These are phyloP conservation scores for Citrullus mucosospermus DNA, from an alignment of 306 rosid genomes.

Conservation along the genomic window DNA sequence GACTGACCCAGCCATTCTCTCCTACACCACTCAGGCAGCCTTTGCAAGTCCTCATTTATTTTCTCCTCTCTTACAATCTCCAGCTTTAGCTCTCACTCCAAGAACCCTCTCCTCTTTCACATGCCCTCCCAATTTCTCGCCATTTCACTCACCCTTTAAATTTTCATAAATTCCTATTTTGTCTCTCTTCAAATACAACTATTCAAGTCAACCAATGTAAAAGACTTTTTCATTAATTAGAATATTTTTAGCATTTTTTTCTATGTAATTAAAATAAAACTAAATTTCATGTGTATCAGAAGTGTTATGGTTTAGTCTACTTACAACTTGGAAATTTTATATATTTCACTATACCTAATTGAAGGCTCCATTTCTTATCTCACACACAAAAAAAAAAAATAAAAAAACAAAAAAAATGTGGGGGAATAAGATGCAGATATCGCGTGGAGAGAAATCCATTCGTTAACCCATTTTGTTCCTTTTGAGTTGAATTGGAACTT, in stretches of 20 bases:
- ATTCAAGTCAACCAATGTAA: no score
- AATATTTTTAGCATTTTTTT: no score
- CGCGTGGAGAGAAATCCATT: background rate
- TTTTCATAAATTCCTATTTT: no score
- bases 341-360: background rate
- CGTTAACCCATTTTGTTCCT: background rate
- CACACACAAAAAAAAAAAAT: background rate
- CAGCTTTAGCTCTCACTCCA: background rate
- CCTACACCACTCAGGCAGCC: background rate
- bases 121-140: background rate
- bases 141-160: background rate
- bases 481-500: background rate
- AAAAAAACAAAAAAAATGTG: no score
- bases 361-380: background rate
- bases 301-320: background rate
- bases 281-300: no score
- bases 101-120: background rate
- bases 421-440: background rate
- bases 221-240: no score
- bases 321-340: background rate
- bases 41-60: background rate
- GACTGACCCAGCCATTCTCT: background rate
- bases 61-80: background rate
- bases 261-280: no score
- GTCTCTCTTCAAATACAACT: no score